Evolutionary conservation across 495 filamentous ascomycete genomes (phyloP).

Genomic region (Letharia columbiana): DNA sequence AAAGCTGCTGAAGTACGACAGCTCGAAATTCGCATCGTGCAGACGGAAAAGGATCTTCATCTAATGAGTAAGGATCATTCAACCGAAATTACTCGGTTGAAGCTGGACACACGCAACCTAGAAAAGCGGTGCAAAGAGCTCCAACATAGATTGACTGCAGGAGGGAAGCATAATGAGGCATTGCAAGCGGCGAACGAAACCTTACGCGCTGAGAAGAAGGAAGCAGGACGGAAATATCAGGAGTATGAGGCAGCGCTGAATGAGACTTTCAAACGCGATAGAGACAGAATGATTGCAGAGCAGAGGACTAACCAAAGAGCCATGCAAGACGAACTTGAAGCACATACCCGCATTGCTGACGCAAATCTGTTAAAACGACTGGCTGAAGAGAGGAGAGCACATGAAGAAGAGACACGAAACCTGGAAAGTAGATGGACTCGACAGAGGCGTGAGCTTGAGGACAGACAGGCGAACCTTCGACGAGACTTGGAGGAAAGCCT

Average conservation of each 20-base stretch:
- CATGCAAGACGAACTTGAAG: conserved; percentile 26
- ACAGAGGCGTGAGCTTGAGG: conserved; percentile 21
- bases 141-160: conserved; percentile 34
- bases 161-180: conserved; percentile 38
- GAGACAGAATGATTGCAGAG: conserved; percentile 21
- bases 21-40: conserved; percentile 48
- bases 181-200: conserved; percentile 37
- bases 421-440: conserved; percentile 15
- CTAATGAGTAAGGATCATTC: conserved; percentile 37
- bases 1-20: conserved; percentile 41
- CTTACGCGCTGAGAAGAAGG: conserved; percentile 28
- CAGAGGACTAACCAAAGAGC: conserved; percentile 23
- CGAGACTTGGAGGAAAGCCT: conserved; percentile 17
- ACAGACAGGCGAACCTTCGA: conserved; percentile 13
- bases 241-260: conserved; percentile 24
- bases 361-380: conserved; percentile 10
- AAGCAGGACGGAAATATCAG: conserved; percentile 22
- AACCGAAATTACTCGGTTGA: conserved; percentile 42
- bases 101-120: conserved; percentile 49
- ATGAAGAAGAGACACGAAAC: conserved; percentile 19
- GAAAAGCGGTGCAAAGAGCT: conserved; percentile 48
- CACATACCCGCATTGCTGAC: conserved; percentile 8
- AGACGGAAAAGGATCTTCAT: conserved; percentile 42
- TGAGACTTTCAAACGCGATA: conserved; percentile 23
- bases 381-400: conserved; percentile 13